These are phyloP conservation scores for Aspergillus leporis DNA, from an alignment of 495 filamentous ascomycete genomes.

Conservation along the genomic window DNA sequence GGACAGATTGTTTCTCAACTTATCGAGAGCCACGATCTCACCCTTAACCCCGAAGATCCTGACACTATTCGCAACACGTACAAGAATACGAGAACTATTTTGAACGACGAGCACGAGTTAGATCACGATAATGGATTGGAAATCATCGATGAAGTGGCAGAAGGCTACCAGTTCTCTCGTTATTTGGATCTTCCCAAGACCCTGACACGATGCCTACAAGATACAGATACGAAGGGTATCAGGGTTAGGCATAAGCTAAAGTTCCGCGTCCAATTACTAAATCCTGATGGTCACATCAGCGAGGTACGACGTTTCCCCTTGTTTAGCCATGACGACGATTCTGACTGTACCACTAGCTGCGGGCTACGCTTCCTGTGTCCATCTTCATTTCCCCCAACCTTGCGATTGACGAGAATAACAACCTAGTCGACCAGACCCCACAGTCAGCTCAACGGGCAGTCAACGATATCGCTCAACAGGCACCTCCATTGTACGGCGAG, in stretches of 20 bases:
- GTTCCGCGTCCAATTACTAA: slow-evolving; percentile 82
- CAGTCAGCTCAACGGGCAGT: slow-evolving; percentile 34
- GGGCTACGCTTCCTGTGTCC: slow-evolving; percentile 80
- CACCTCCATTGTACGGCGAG: slow-evolving; percentile 84
- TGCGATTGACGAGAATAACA: slow-evolving; percentile 77
- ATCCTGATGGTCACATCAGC: slow-evolving; percentile 90
- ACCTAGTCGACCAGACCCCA: slow-evolving; percentile 57
- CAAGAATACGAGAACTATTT: slow-evolving; percentile 62
- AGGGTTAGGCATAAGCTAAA: slow-evolving; percentile 85
- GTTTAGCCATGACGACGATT: background rate
- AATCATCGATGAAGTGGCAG: slow-evolving; percentile 71
- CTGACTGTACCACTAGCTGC: slow-evolving; percentile 53
- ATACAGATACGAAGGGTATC: slow-evolving; percentile 79
- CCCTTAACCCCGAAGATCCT: slow-evolving; percentile 49
- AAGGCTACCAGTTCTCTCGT: slow-evolving; percentile 73
- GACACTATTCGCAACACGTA: slow-evolving; percentile 55
- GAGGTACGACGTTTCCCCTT: slow-evolving; percentile 54
- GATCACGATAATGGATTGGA: slow-evolving; percentile 61
- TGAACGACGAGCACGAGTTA: slow-evolving; percentile 61
- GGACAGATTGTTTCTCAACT: slow-evolving; percentile 73
- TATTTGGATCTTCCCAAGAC: slow-evolving; percentile 73
- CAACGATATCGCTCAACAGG: slow-evolving; percentile 51
- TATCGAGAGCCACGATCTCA: slow-evolving; percentile 74
- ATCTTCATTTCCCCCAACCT: slow-evolving; percentile 94
- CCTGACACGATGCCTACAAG: slow-evolving; percentile 78